These are phyloP conservation scores for Luffa aegyptiaca DNA, from an alignment of 306 rosid species.

Conservation along the genomic window DNA sequence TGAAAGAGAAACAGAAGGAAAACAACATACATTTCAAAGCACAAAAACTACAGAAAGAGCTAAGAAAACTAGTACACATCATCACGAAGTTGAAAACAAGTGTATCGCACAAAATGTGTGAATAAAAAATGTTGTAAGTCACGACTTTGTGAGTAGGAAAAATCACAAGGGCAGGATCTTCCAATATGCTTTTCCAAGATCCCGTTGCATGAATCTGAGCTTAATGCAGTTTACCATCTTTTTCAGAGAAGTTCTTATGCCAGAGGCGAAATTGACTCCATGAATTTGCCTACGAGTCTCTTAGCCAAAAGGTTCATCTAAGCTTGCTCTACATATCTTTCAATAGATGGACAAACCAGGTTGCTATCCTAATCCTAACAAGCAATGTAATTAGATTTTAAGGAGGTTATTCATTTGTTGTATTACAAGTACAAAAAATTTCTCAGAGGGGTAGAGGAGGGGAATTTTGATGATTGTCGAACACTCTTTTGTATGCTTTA, in stretches of 20 bases:
- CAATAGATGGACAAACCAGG: constrained; percentile 24
- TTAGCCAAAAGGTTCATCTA: constrained; percentile 19
- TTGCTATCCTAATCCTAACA: constrained; percentile 18
- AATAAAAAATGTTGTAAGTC: neutral
- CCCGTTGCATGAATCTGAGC: neutral
- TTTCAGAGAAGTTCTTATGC: constrained; percentile 20
- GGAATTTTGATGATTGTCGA: constrained; percentile 19
- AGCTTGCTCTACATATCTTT: constrained; percentile 23
- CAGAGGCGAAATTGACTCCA: constrained; percentile 21
- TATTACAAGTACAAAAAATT: constrained; percentile 26
- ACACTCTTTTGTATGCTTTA: constrained; percentile 21
- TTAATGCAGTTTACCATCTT: constrained; percentile 6
- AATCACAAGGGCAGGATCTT: neutral
- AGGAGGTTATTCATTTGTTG: constrained; percentile 23
- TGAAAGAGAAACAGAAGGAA: neutral
- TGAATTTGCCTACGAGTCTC: constrained; percentile 22
- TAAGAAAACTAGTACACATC: neutral
- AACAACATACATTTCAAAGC: neutral
- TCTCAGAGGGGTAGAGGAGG: constrained; percentile 28
- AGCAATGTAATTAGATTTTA: constrained; percentile 23
- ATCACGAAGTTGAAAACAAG: neutral
- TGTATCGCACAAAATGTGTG: neutral
- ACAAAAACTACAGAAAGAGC: neutral
- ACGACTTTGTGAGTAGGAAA: neutral
- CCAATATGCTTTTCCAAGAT: neutral